phyloP scores from a whole-genome alignment of 2,329 filamentous ascomycete species.

The Iodosphaeria phyllophila region DNA sequence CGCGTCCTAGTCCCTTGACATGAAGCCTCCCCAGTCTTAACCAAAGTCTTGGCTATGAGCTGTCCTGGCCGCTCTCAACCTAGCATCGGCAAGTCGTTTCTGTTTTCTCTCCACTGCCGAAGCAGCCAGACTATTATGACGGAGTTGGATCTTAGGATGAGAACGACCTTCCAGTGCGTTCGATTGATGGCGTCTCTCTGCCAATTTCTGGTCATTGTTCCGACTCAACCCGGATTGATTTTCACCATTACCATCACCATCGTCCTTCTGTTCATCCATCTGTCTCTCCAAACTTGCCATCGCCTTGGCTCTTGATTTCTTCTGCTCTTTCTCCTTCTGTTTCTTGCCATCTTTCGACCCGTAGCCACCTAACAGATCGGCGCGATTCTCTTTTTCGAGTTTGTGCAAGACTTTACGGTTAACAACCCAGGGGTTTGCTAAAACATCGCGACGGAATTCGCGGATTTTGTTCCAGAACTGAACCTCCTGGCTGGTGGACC shows the following conservation, averaged over 20 bases:
- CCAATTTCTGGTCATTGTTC: background rate
- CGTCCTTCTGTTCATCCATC: constrained; percentile 2
- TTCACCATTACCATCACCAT: constrained; percentile 1
- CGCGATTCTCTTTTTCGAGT: constrained; percentile 28
- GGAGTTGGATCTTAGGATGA: too few relatives aligned
- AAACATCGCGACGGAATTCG: constrained; percentile 28
- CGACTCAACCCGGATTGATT: too few relatives aligned
- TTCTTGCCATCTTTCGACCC: constrained; percentile 8
- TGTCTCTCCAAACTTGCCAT: too few relatives aligned
- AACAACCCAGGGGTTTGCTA: constrained; percentile 36
- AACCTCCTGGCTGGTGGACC: constrained; percentile 36
- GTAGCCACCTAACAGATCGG: constrained; percentile 8
- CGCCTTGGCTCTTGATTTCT: too few relatives aligned
- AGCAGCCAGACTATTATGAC: too few relatives aligned
- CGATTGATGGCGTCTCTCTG: background rate
- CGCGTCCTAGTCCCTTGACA: too few relatives aligned
- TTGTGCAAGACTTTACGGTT: constrained; percentile 25
- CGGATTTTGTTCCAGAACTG: constrained; percentile 36
- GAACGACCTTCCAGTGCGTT: constrained; percentile 1
- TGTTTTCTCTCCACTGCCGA: too few relatives aligned
- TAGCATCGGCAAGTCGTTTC: too few relatives aligned
- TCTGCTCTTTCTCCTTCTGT: constrained; percentile 6
- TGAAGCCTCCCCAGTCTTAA: too few relatives aligned
- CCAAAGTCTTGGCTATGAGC: too few relatives aligned
- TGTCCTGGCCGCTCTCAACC: too few relatives aligned